Evolutionary conservation across 2,329 filamentous ascomycete species (phyloP).

Genomic region (Leptographium radiaticola): DNA sequence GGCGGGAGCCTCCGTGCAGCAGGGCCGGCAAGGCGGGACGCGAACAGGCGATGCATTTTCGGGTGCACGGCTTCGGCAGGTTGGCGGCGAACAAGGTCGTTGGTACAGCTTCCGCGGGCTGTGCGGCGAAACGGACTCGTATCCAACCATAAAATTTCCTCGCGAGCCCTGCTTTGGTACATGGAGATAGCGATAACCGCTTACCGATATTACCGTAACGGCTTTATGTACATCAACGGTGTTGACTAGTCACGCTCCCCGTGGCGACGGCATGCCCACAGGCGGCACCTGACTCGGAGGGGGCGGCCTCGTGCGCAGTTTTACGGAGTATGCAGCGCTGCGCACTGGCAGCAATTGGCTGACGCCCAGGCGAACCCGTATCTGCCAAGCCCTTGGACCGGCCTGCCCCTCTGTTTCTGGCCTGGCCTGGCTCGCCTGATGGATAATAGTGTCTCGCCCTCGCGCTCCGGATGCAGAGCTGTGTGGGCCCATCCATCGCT

Average conservation of each 20-base stretch:
- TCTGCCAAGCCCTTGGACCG: background rate
- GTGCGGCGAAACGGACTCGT: background rate
- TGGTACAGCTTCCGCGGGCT: background rate
- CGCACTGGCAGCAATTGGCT: too few species aligned
- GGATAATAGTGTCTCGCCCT: background rate
- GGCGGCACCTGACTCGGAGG: too few species aligned
- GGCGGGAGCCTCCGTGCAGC: slow-evolving; percentile 2
- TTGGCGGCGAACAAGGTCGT: background rate
- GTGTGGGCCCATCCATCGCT: too few species aligned
- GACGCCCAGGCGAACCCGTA: too few species aligned
- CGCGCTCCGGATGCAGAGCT: too few species aligned
- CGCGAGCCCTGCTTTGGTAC: background rate
- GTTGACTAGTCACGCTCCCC: too few species aligned
- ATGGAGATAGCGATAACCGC: background rate
- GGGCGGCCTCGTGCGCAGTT: too few species aligned
- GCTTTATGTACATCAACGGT: too few species aligned
- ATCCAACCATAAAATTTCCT: background rate
- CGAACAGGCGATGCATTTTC: slow-evolving; percentile 8
- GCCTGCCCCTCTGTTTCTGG: background rate
- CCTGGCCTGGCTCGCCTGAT: background rate
- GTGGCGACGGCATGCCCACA: background rate
- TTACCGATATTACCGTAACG: background rate
- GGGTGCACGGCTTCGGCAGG: background rate
- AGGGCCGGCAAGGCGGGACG: slow-evolving; percentile 7
- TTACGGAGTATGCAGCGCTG: too few species aligned